Conservation (phyloP, 2,329 filamentous ascomycete species). For the Colletotrichum noveboracense region DNA sequence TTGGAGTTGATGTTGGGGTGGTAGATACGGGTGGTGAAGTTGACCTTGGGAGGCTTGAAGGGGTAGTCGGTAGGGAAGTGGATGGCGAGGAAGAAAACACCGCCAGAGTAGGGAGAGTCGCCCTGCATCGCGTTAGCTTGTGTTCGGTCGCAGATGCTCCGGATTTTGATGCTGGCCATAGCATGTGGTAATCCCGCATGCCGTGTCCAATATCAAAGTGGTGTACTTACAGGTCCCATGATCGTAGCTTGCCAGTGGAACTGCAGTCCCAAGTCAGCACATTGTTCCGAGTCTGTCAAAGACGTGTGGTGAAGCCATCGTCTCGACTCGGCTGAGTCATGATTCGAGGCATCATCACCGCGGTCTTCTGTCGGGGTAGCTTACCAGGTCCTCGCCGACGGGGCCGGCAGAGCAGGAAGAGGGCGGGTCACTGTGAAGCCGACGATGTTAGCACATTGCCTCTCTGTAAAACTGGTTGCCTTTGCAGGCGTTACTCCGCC, state of each 20-base stretch:
- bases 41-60: conserved; percentile 99
- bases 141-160: not conserved
- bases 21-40: conserved; percentile 99
- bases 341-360: conserved; percentile 9
- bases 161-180: not conserved
- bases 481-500: not conserved
- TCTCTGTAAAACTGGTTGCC: not conserved
- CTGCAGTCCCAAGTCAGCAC: conserved; percentile 50
- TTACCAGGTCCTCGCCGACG: conserved; percentile 96
- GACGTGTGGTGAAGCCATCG: not conserved
- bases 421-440: conserved; percentile 80
- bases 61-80: conserved; percentile 99
- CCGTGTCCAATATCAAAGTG: not conserved
- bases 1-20: conserved; percentile 99
- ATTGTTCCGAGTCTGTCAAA: not conserved
- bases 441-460: conserved; percentile 31
- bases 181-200: not conserved
- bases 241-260: conserved; percentile 99
- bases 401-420: conserved; percentile 98
- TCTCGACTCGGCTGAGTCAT: conserved; percentile 28
- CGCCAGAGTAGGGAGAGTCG: conserved; percentile 97
- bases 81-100: conserved; percentile 98
- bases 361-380: conserved; percentile 39
- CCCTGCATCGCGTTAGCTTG: conserved; percentile 54
- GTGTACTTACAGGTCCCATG: conserved; percentile 90